phyloP scores from a whole-genome alignment of 192 early-diverging fungal genomes.

The Linnemannia hyalina region DNA sequence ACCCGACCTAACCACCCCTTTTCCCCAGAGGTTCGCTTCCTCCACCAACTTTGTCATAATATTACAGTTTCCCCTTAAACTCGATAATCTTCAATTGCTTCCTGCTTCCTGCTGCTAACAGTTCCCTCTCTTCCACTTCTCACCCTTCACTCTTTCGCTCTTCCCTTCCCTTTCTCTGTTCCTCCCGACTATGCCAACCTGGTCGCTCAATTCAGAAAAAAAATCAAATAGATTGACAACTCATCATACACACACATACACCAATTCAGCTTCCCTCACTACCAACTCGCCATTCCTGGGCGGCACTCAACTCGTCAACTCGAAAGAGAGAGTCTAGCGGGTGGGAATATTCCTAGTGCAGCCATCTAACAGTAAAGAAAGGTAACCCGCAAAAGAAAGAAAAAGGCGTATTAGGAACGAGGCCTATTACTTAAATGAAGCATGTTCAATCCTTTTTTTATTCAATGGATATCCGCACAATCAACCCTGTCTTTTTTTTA shows the following conservation, averaged over 20 bases:
- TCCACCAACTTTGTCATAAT: conserved; percentile 1
- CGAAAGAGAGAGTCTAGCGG: background rate
- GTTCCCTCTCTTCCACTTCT: background rate
- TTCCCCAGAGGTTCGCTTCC: conserved; percentile 1
- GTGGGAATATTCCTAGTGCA: background rate
- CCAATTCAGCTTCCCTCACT: background rate
- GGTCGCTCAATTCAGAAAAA: background rate
- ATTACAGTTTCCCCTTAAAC: background rate
- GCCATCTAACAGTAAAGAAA: background rate
- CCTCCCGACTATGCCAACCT: background rate
- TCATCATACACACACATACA: background rate
- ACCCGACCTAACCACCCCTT: background rate
- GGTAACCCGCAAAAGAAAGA: background rate
- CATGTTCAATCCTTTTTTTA: background rate
- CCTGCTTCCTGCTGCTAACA: background rate
- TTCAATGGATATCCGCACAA: background rate
- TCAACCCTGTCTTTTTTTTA: background rate
- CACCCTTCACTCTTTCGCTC: background rate
- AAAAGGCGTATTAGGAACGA: background rate
- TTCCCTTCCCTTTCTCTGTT: background rate
- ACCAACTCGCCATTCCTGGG: conserved; percentile 4
- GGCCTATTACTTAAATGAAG: background rate
- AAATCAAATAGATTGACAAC: background rate
- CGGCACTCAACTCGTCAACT: background rate
- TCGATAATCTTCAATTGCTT: background rate